These are phyloP conservation scores for Pterocarpus santalinus DNA, from an alignment of 306 rosid genomes.

Conservation along the genomic window DNA sequence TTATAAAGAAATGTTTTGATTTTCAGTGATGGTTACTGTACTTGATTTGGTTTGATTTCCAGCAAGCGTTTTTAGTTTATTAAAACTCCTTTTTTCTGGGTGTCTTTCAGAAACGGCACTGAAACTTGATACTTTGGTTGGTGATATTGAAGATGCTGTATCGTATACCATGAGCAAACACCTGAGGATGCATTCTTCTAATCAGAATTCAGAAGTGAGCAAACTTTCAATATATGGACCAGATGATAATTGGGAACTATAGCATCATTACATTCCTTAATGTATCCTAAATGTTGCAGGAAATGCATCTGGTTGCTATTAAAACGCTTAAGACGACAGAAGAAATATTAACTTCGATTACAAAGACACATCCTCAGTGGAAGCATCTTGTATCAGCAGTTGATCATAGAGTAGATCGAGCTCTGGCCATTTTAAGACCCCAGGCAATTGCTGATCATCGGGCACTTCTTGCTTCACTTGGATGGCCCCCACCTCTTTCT, in stretches of 20 bases:
- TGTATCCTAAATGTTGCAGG: slow-evolving; percentile 64
- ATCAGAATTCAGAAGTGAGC: slow-evolving; percentile 80
- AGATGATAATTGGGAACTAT: slow-evolving; percentile 36
- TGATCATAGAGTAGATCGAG: slow-evolving; percentile 94
- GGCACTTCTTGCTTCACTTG: slow-evolving; percentile 81
- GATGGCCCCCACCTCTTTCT: slow-evolving; percentile 96
- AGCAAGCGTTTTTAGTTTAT: slow-evolving; percentile 28
- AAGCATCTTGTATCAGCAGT: slow-evolving; percentile 81
- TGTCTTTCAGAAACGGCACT: slow-evolving; percentile 82
- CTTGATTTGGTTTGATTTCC: slow-evolving; percentile 31
- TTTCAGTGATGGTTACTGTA: slow-evolving; percentile 21
- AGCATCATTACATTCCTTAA: slow-evolving; percentile 35
- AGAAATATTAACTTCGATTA: slow-evolving; percentile 68
- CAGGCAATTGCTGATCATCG: slow-evolving; percentile 90
- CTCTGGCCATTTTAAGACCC: slow-evolving; percentile 92
- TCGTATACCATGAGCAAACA: slow-evolving; percentile 72
- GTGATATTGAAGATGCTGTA: slow-evolving; percentile 94
- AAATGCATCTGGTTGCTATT: slow-evolving; percentile 66
- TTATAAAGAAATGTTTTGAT: slow-evolving; percentile 21
- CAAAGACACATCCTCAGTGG: slow-evolving; percentile 81
- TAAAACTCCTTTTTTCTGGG: slow-evolving; percentile 27
- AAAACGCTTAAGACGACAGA: slow-evolving; percentile 73
- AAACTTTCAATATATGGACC: slow-evolving; percentile 18
- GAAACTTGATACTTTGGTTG: slow-evolving; percentile 88
- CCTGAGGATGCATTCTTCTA: slow-evolving; percentile 65